These are phyloP conservation scores for Yamadazyma atlantica DNA, from an alignment of 1,139 yeast genomes.

Conservation along the genomic window DNA sequence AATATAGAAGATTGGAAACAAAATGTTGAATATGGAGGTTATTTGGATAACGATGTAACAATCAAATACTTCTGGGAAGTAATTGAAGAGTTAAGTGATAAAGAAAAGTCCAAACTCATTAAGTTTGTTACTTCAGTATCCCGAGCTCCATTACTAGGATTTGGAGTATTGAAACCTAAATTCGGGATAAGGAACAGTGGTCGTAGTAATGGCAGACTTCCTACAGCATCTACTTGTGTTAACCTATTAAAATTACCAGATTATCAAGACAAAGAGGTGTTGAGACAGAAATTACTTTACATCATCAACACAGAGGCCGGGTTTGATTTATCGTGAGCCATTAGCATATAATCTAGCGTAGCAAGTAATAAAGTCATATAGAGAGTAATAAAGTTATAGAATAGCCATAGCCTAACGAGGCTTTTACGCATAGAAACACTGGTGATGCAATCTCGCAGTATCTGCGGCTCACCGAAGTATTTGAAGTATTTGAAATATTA, in stretches of 20 bases:
- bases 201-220: constrained; percentile 53
- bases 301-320: constrained; percentile 83
- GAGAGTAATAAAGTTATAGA: no score
- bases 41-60: constrained; percentile 52
- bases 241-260: constrained; percentile 84
- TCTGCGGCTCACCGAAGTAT: no score
- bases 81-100: constrained; percentile 61
- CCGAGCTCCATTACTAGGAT: constrained; percentile 88
- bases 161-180: constrained; percentile 66
- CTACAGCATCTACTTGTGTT: constrained; percentile 93
- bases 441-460: no score
- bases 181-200: constrained; percentile 84
- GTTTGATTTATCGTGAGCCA: constrained; percentile 68
- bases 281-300: constrained; percentile 66
- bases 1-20: constrained; percentile 66
- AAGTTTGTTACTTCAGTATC: constrained; percentile 92
- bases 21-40: constrained; percentile 72
- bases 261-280: constrained; percentile 57
- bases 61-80: constrained; percentile 73
- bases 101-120: constrained; percentile 61
- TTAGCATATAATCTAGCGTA: no score
- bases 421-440: background rate
- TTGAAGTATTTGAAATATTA: no score
- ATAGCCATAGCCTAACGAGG: background rate
- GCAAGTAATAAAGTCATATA: no score